A percentile compares a stretch with the other conserved stretches of the same genome.
phyloP scores from a whole-genome alignment of 768 basidiomycete genomes.

The Panaeolus cyanescens region DNA sequence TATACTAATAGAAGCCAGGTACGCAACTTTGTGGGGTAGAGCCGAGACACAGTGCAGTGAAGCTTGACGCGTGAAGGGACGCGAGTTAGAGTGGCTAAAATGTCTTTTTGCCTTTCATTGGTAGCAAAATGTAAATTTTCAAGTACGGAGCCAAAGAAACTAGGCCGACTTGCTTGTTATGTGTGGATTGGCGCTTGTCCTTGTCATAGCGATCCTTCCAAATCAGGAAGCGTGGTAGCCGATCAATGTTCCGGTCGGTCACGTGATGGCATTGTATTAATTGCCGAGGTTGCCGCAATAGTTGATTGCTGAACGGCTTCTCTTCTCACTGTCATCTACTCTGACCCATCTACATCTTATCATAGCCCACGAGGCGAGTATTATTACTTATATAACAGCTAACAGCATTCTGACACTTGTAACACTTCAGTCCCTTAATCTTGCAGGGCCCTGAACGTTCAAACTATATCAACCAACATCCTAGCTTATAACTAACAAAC shows the following conservation, averaged over 20 bases:
- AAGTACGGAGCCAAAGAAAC: not conserved
- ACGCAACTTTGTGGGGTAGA: not conserved
- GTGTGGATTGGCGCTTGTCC: not conserved
- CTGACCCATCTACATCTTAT: not conserved
- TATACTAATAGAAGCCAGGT: not conserved
- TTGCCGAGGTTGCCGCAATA: not conserved
- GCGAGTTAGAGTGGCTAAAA: not conserved
- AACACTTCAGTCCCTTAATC: not conserved
- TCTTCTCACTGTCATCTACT: slow-evolving; percentile 2
- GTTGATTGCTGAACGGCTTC: not conserved
- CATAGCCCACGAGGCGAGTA: not conserved
- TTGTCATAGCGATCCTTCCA: not conserved
- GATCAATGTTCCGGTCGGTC: not conserved
- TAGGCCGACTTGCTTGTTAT: not conserved
- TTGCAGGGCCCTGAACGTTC: not conserved
- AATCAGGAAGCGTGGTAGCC: not conserved
- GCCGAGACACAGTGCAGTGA: not conserved
- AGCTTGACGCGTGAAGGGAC: not conserved
- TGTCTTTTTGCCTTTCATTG: not conserved
- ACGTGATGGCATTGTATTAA: not conserved
- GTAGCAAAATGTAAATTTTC: not conserved
- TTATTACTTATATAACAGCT: not conserved
- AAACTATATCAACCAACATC: not conserved
- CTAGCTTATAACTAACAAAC: not conserved
- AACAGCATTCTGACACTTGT: not conserved